These are phyloP conservation scores for Trichoderma polysporum DNA, from an alignment of 2,329 filamentous ascomycete genomes.

Conservation along the genomic window DNA sequence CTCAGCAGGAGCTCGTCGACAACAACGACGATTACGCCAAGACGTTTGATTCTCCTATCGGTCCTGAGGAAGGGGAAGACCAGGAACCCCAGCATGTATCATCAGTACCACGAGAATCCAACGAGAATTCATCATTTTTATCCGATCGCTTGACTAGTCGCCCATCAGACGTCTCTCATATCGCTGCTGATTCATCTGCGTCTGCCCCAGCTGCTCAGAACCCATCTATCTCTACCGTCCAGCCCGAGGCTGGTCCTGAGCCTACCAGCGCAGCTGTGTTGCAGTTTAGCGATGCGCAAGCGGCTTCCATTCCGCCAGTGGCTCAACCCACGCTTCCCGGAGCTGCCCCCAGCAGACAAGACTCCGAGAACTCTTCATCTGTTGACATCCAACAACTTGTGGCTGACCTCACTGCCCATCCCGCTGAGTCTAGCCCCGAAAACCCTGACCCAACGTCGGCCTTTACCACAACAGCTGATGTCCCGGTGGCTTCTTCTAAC, in stretches of 20 bases:
- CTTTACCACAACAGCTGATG: conserved; percentile 29
- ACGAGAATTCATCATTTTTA: conserved; percentile 43
- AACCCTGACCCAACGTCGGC: conserved; percentile 31
- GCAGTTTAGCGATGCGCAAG: conserved; percentile 27
- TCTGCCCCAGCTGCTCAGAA: conserved; percentile 30
- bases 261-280: conserved; percentile 26
- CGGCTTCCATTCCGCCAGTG: conserved; percentile 22
- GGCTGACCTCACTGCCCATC: conserved; percentile 41
- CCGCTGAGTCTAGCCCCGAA: conserved; percentile 31
- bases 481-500: conserved; percentile 30
- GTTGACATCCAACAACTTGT: conserved; percentile 44
- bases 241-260: conserved; percentile 30
- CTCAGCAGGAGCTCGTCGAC: conserved; percentile 32
- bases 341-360: conserved; percentile 31
- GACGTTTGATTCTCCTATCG: conserved; percentile 50
- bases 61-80: conserved; percentile 37
- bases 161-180: conserved; percentile 33
- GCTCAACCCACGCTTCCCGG: conserved; percentile 29
- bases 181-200: conserved; percentile 33
- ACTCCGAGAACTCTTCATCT: conserved; percentile 32
- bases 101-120: conserved; percentile 31
- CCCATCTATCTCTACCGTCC: conserved; percentile 29
- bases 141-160: conserved; percentile 40
- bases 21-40: conserved; percentile 52
- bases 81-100: conserved; percentile 45